Evolutionary conservation across 805 yeast species (phyloP), one percentile per base, ranked within the genome.

Genomic region (Saturnispora silvae): DNA sequence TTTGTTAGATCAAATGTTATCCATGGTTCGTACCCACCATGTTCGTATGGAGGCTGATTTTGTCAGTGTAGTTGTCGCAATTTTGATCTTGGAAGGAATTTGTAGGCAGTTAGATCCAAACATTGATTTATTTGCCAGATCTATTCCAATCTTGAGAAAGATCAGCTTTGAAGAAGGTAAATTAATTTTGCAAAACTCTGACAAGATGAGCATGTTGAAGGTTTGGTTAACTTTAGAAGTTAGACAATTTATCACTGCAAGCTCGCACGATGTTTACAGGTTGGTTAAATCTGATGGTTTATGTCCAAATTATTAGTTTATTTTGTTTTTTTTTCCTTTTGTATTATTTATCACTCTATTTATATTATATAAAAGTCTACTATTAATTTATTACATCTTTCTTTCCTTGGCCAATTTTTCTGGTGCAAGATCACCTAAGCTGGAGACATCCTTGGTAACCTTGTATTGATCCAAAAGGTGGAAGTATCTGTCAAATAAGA

Each of bases 1-100:
- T 50, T 63, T 92, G 40, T 64, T 92, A 40, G 92, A 85, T 47
- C 81, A 77, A 51, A 87, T 89, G 68, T 67, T 92, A 41, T 66
- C 77, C 3, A 86, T 92, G 96, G 97, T 92, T 15, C 66, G 97
- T 43, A 64, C 67, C 9, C 98, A 92, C 57, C 99, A 92, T 57
- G 98, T 92, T 17, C 70, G 96, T 52, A 82, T 92, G 95, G 99
- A 92, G 53, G 94, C 95, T 5, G 98, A 92, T 57, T 92, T 92
- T 53, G 77, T 92, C 30, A 85, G 95, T 22, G 95, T 92, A 18
- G 81, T 92, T n/a, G 85, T 92, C 23, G 95, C 97, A 1, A 86
- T 92, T 18, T 61, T 92, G 38, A 64, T 92, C 38, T 62, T 92
- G 40, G 98, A 92, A 58, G 99, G 99, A 9, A 81, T 92, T 37